Conservation (phyloP, 176 grass and related monocot genomes). For the Juncus inflexus region DNA sequence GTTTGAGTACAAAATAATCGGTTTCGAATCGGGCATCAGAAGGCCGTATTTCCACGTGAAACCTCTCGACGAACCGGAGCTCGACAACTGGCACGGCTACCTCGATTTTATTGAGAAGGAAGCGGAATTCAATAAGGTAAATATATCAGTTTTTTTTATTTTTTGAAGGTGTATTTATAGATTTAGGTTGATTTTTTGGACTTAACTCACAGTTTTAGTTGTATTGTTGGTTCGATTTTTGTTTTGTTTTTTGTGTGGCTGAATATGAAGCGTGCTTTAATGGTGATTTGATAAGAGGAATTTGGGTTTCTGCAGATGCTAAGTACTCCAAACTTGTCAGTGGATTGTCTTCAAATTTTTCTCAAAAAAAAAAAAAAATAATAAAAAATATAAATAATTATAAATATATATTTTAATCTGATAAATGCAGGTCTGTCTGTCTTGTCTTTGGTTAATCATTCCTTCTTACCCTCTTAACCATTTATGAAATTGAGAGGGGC, state of each 20-base stretch:
- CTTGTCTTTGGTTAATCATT: slow-evolving; percentile 87
- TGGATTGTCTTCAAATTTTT: slow-evolving; percentile 48
- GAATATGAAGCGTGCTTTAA: slow-evolving; percentile 97
- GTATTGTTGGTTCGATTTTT: slow-evolving; percentile 48
- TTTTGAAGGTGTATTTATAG: slow-evolving; percentile 25
- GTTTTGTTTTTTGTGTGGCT: slow-evolving; percentile 75
- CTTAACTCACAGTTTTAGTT: slow-evolving; percentile 88
- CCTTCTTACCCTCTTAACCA: slow-evolving; percentile 97
- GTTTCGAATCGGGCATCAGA: slow-evolving; percentile 94
- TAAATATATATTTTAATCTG: slow-evolving; percentile 94
- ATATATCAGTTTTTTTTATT: slow-evolving; percentile 19
- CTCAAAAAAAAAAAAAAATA: slow-evolving; percentile 22
- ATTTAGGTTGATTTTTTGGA: slow-evolving; percentile 50
- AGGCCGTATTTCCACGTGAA: slow-evolving; percentile 99
- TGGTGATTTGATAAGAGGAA: slow-evolving; percentile 89
- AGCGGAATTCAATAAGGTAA: slow-evolving; percentile 96
- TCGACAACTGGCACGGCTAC: slow-evolving; percentile 99
- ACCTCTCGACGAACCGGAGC: slow-evolving; percentile 92
- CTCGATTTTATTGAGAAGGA: slow-evolving; percentile 94
- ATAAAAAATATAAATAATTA: slow-evolving; percentile 66
- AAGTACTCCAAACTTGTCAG: slow-evolving; percentile 99
- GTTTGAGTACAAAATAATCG: slow-evolving; percentile 81
- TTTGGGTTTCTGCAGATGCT: slow-evolving; percentile 97
- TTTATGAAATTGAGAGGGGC: slow-evolving; percentile 92
- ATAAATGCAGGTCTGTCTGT: slow-evolving; percentile 95